Percentiles rank a stretch among this genome's conserved stretches.
phyloP scores from a whole-genome alignment of 2,329 filamentous ascomycete genomes.

The Sclerotinia glacialis region DNA sequence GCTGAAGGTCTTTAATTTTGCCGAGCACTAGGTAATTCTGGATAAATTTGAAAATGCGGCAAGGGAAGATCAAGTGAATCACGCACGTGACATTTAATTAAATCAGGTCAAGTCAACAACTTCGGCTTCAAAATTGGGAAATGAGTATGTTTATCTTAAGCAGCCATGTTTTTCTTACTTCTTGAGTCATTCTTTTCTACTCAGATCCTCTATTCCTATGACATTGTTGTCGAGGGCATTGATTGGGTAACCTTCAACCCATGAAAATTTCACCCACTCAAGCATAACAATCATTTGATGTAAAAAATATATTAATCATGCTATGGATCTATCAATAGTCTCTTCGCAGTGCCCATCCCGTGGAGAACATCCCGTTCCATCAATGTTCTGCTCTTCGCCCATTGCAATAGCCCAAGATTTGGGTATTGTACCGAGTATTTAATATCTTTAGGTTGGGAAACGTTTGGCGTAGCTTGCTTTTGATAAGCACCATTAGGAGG shows the following conservation, averaged over 20 bases:
- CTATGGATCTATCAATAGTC: neutral
- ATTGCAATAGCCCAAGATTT: neutral
- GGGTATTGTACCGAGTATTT: neutral
- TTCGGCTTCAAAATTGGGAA: no score
- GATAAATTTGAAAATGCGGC: constrained; percentile 4
- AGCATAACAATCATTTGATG: neutral
- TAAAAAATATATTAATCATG: neutral
- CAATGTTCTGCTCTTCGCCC: neutral
- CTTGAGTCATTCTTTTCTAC: neutral
- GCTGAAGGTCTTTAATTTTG: constrained; percentile 22
- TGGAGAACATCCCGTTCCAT: neutral
- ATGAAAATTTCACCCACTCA: neutral
- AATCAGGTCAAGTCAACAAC: neutral
- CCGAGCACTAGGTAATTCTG: constrained; percentile 10
- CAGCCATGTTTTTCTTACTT: neutral
- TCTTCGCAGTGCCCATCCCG: neutral
- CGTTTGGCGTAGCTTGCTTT: neutral
- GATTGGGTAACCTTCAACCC: neutral
- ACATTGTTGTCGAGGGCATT: neutral
- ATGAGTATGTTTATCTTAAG: no score
- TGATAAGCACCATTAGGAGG: neutral
- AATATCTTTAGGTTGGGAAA: neutral
- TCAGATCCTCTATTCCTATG: neutral
- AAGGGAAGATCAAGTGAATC: neutral
- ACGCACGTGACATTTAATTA: neutral